phyloP scores from a whole-genome alignment of 192 early-diverging fungal genomes.

The Backusella psychrophila region DNA sequence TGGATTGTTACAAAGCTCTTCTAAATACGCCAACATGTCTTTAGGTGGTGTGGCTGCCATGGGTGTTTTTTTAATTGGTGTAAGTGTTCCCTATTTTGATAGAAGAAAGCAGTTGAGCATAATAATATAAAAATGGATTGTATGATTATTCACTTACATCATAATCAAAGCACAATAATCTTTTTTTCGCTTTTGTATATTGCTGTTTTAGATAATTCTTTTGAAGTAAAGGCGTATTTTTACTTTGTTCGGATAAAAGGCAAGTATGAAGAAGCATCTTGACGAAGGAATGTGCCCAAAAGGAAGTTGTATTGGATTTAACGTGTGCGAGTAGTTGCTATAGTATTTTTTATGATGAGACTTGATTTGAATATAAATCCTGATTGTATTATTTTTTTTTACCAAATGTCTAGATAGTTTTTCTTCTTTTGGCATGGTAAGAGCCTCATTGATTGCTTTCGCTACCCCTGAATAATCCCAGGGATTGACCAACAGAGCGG shows the following conservation, averaged over 20 bases:
- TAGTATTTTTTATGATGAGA: neutral
- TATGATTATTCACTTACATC: slow-evolving; percentile 53
- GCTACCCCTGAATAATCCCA: slow-evolving; percentile 87
- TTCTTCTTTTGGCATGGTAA: slow-evolving; percentile 66
- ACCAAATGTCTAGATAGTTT: slow-evolving; percentile 59
- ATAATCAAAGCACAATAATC: slow-evolving; percentile 94
- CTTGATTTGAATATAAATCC: neutral
- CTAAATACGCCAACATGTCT: slow-evolving; percentile 77
- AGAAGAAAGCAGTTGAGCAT: neutral
- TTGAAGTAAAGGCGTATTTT: slow-evolving; percentile 42
- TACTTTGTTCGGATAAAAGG: slow-evolving; percentile 42
- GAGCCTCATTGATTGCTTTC: slow-evolving; percentile 73
- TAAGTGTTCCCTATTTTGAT: slow-evolving; percentile 79
- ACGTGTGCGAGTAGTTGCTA: slow-evolving; percentile 85
- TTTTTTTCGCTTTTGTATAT: slow-evolving; percentile 60
- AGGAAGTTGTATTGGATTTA: slow-evolving; percentile 75
- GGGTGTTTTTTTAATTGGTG: slow-evolving; percentile 85
- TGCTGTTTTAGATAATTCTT: slow-evolving; percentile 30
- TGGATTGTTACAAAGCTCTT: slow-evolving; percentile 68
- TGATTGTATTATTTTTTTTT: neutral
- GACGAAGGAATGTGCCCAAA: slow-evolving; percentile 86
- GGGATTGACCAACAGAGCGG: slow-evolving; percentile 83
- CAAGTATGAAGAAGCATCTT: slow-evolving; percentile 62
- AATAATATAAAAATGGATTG: neutral
- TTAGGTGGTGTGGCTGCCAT: slow-evolving; percentile 77